Conservation (phyloP, 176 grass and related monocot species). For the Carex cristatella region DNA sequence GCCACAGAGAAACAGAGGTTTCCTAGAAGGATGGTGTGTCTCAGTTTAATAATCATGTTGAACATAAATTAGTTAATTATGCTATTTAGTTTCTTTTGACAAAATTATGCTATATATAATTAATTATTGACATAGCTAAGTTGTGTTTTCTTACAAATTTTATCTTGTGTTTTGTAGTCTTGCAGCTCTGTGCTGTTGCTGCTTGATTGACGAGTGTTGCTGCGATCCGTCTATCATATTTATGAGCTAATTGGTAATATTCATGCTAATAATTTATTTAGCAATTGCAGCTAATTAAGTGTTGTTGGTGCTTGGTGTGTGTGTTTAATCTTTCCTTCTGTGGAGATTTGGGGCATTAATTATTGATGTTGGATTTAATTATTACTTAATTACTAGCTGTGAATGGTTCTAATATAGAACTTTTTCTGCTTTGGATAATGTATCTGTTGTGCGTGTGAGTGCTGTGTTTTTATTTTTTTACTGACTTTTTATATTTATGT, state of each 20-base stretch:
- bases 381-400: neutral
- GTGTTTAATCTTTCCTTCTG: neutral
- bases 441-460: neutral
- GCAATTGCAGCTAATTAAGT: neutral
- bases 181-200: constrained; percentile 36
- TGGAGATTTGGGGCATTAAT: neutral
- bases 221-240: constrained; percentile 38
- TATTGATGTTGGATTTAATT: neutral
- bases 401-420: neutral
- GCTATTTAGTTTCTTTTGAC: neutral
- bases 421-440: neutral
- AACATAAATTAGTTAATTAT: neutral
- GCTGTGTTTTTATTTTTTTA: no score
- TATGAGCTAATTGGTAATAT: constrained; percentile 7
- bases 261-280: neutral
- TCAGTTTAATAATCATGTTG: neutral
- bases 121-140: neutral
- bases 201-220: constrained; percentile 31
- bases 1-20: constrained; percentile 26
- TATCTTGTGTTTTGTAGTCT: neutral
- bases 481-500: no score
- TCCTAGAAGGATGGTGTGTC: constrained; percentile 61
- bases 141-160: neutral
- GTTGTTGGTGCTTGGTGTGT: neutral
- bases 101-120: neutral